These are phyloP conservation scores for Batrachochytrium dendrobatidis DNA, from an alignment of 371 early-diverging fungal genomes.

Conservation along the genomic window DNA sequence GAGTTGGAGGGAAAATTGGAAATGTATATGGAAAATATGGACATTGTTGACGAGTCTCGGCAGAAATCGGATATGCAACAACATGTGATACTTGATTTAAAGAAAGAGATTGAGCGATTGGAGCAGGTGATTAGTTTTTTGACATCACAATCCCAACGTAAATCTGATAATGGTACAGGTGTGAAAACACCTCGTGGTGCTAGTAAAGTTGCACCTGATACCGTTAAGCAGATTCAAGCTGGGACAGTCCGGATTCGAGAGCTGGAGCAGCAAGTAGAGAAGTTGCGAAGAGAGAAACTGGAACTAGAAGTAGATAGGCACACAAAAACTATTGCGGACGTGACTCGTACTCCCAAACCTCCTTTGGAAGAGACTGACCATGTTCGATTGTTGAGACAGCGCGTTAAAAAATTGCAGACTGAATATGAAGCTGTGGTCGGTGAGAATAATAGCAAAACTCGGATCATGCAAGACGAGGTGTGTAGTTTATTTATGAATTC, in stretches of 20 bases:
- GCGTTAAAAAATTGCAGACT: constrained; percentile 9
- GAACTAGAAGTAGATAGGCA: not conserved
- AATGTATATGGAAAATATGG: constrained; percentile 6
- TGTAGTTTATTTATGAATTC: no score
- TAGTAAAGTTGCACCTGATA: constrained; percentile 3
- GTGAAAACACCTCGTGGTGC: no score
- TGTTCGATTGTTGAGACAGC: constrained; percentile 17
- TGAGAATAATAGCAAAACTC: not conserved
- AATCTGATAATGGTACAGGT: no score
- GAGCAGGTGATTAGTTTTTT: no score
- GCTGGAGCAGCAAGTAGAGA: constrained; percentile 10
- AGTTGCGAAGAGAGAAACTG: constrained; percentile 11
- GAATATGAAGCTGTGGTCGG: constrained; percentile 14
- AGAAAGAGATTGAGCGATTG: no score
- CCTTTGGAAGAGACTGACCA: constrained; percentile 16
- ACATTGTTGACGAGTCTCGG: no score
- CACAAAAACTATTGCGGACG: not conserved
- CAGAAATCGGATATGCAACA: no score
- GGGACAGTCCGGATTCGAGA: constrained; percentile 12
- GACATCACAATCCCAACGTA: no score
- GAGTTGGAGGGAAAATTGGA: constrained; percentile 16
- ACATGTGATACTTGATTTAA: no score
- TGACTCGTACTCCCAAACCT: constrained; percentile 5
- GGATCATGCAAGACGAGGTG: constrained; percentile 1
- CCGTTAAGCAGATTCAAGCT: constrained; percentile 3